phyloP scores from a whole-genome alignment of 352 stramenopile genomes.

The Aphanomyces stellatus region DNA sequence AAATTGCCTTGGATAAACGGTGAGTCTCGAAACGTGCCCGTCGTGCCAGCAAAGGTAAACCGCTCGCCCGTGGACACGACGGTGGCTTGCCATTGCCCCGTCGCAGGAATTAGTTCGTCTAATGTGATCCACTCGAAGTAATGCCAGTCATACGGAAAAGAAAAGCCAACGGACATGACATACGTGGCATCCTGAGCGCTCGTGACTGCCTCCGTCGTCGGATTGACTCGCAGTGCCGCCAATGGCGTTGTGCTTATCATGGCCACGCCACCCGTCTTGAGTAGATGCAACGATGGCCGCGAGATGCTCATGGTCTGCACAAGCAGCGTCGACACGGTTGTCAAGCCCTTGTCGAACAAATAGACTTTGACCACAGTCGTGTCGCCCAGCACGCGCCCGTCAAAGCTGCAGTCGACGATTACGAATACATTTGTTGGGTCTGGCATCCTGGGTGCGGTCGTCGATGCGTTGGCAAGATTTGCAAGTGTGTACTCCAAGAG shows the following conservation, averaged over 20 bases:
- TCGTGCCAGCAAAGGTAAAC: not conserved
- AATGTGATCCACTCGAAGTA: not conserved
- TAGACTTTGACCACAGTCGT: constrained; percentile 5
- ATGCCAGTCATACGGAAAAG: not conserved
- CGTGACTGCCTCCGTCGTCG: not conserved
- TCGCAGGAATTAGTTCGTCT: not conserved
- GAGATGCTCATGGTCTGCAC: not conserved
- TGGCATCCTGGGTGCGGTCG: not conserved
- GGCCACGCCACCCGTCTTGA: not conserved
- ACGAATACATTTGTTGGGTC: not conserved
- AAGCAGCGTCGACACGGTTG: not conserved
- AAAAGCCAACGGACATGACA: not conserved
- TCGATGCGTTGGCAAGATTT: not conserved
- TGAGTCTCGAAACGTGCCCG: not conserved
- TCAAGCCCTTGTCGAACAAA: not conserved
- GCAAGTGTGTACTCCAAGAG: not conserved
- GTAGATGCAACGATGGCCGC: not conserved
- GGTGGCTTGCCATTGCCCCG: not conserved
- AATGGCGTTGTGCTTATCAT: not conserved
- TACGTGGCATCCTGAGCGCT: not conserved
- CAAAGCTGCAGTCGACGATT: not conserved
- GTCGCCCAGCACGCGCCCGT: not conserved
- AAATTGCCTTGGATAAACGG: not conserved
- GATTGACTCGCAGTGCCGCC: not conserved
- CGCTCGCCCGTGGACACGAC: not conserved